Evolutionary conservation across 176 grass and related monocot genomes (phyloP).

Genomic region (Carex pumila): DNA sequence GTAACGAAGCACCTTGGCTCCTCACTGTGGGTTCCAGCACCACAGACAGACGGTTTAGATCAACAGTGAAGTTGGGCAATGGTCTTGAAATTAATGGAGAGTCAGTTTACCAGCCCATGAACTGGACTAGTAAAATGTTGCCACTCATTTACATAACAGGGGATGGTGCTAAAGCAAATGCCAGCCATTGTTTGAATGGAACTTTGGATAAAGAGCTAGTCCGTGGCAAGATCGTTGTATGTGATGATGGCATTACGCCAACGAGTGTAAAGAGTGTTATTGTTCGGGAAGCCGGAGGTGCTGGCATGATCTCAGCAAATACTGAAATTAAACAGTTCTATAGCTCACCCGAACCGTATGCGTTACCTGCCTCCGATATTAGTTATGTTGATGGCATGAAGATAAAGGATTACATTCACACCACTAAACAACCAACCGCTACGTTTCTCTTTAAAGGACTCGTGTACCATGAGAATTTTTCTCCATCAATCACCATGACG

Average conservation of each 20-base stretch:
- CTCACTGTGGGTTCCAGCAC: conserved; percentile 37
- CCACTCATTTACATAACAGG: conserved; percentile 15
- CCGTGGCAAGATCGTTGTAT: not conserved
- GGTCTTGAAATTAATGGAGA: conserved; percentile 11
- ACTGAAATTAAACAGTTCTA: not conserved
- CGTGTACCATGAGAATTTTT: not conserved
- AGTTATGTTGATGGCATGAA: not conserved
- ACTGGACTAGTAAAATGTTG: not conserved
- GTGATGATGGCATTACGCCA: not conserved
- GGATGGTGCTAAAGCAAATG: not conserved
- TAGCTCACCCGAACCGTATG: not conserved
- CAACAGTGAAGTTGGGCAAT: conserved; percentile 23
- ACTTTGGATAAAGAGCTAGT: not conserved
- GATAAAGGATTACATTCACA: not conserved
- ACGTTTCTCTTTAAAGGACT: not conserved
- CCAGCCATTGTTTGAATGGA: not conserved
- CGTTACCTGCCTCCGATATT: conserved; percentile 9
- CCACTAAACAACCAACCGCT: not conserved
- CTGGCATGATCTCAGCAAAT: conserved; percentile 5
- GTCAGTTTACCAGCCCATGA: not conserved
- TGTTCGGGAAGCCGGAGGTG: conserved; percentile 24
- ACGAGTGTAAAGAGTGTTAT: conserved; percentile 1
- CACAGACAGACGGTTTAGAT: conserved; percentile 29
- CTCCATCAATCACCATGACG: not conserved
- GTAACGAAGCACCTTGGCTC: conserved; percentile 32